Evolutionary conservation across 2,329 filamentous ascomycete species (phyloP), one percentile per base, ranked within the genome.

Genomic region (Phoma sp.): DNA sequence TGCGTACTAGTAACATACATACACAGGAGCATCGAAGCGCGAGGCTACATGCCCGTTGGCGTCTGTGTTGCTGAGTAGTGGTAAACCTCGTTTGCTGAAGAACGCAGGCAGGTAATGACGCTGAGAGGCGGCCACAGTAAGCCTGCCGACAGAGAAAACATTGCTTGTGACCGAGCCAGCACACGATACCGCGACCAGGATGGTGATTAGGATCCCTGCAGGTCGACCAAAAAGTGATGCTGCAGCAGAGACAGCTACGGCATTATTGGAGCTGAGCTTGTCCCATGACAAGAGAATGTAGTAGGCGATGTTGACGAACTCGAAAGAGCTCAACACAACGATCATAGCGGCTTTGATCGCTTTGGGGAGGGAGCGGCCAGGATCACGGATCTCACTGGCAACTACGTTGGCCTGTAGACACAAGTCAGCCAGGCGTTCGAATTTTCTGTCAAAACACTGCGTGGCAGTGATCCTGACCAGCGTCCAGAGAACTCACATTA

Each of bases 261-360:
- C 86, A 57, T 88, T 83, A 0, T 82, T 87, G 0, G 79, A 82
- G 0, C 84, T 83, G 2, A 88, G 76, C 0, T 82, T 75, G 21
- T 81, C 69, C 85, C 85, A 87, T 0, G 86, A 84, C 0, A 88
- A 77, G 2, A 88, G 74, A 19, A 88, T 78, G 60, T 88, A 88
- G 69, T 87, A 88, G 1, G 84, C 81, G 0, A 85, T 76, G 58
- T 88, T 88, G 1, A 85, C 82, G 0, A 82, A 76, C 25, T 88
- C 77, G 64, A 86, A 88, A 53, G 83, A 86, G 2, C 82, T 55
- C 0, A 87, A 80, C 17, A 87, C 85, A 0, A 83, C 84, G 0
- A 85, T 81, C 29, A 88, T 79, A 0, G 86, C 84, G 0, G 80
- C 81, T 67, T 87, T 86, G 68, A 88, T 85, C 2, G 85, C 84